Evolutionary conservation across 1,284 basidiomycete genomes (phyloP).

Genomic region (Caloboletus firmus): DNA sequence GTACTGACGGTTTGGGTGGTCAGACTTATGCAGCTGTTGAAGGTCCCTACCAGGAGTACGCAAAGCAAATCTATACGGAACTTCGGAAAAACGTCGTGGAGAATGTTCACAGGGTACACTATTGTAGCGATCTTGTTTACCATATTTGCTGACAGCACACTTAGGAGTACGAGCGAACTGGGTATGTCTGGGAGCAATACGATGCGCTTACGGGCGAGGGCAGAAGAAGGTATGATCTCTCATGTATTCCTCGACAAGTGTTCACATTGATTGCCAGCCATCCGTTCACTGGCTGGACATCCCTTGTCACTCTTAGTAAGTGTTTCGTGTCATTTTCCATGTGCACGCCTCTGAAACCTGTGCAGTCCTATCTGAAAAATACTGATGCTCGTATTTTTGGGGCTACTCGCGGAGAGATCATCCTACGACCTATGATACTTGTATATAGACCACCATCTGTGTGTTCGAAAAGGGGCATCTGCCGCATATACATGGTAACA

Average conservation of each 20-base stretch:
- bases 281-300: constrained; percentile 93
- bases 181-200: constrained; percentile 97
- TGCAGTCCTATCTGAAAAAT: constrained; percentile 60
- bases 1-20: constrained; percentile 9
- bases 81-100: constrained; percentile 80
- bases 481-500: neutral
- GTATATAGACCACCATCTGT: neutral
- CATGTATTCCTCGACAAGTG: constrained; percentile 2
- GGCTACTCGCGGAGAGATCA: neutral
- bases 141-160: constrained; percentile 15
- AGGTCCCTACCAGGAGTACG: constrained; percentile 79
- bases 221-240: constrained; percentile 62
- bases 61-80: constrained; percentile 76
- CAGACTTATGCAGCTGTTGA: constrained; percentile 76
- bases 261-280: constrained; percentile 53
- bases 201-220: constrained; percentile 83
- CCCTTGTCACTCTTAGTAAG: constrained; percentile 76
- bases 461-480: neutral
- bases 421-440: neutral
- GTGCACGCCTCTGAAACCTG: constrained; percentile 9
- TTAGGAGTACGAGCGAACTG: constrained; percentile 88
- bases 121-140: neutral
- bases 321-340: constrained; percentile 17
- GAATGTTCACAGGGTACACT: constrained; percentile 77
- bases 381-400: constrained; percentile 34